These are phyloP conservation scores for Exophiala dermatitidis DNA, from an alignment of 2,329 filamentous ascomycete genomes.

Conservation along the genomic window DNA sequence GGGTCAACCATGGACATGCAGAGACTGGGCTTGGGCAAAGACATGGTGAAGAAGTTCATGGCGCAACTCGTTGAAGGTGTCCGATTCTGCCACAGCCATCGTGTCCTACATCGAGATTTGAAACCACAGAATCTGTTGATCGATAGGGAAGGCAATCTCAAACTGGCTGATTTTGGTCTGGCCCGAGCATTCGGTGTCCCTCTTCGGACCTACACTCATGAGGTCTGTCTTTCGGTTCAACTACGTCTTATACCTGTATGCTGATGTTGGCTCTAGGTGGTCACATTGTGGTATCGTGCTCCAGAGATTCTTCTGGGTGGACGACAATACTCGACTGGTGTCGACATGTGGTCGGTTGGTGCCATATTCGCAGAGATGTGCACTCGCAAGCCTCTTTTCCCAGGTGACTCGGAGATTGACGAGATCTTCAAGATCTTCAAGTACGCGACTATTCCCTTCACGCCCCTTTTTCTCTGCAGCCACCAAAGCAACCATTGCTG, in stretches of 20 bases:
- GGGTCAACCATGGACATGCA: constrained; percentile 59
- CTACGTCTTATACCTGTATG: neutral
- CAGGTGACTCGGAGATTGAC: constrained; percentile 86
- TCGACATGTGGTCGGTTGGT: constrained; percentile 93
- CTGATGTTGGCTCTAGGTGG: constrained; percentile 13
- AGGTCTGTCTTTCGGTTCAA: constrained; percentile 43
- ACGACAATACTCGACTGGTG: constrained; percentile 85
- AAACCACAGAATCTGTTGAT: constrained; percentile 90
- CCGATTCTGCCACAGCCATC: constrained; percentile 80
- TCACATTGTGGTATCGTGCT: constrained; percentile 58
- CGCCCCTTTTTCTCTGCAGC: neutral
- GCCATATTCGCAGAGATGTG: constrained; percentile 97
- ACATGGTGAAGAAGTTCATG: constrained; percentile 91
- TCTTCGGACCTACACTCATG: constrained; percentile 84
- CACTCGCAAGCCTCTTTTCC: constrained; percentile 85
- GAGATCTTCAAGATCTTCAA: constrained; percentile 94
- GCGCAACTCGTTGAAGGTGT: constrained; percentile 77
- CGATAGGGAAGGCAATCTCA: constrained; percentile 77
- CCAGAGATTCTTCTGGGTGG: constrained; percentile 87
- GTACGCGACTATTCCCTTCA: constrained; percentile 38
- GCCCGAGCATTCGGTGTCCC: constrained; percentile 87
- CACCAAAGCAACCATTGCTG: constrained; percentile 12
- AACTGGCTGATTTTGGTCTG: constrained; percentile 83
- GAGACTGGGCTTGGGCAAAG: constrained; percentile 64
- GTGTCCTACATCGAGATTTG: constrained; percentile 77